Evolutionary conservation across 306 rosid genomes (phyloP).

Genomic region (Dryas octopetala): DNA sequence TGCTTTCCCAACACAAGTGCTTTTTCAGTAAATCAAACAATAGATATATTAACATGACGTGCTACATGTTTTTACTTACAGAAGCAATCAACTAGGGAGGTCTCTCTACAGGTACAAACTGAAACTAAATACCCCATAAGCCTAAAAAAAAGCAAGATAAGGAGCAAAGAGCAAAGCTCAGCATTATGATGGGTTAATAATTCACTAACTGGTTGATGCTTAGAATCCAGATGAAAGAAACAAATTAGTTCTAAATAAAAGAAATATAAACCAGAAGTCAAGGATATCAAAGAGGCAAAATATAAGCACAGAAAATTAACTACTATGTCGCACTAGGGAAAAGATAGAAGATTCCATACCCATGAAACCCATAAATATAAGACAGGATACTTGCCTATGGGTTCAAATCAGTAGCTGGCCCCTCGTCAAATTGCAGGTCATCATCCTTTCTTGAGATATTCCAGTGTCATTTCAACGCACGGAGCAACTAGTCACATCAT

Average conservation of each 20-base stretch:
- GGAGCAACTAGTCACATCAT: constrained; percentile 27
- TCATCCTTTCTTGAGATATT: constrained; percentile 42
- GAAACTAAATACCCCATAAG: constrained; percentile 8
- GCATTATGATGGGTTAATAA: not conserved
- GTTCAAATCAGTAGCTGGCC: constrained; percentile 46
- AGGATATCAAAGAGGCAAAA: constrained; percentile 35
- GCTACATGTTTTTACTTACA: not conserved
- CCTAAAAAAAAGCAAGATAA: constrained; percentile 6
- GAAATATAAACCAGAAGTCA: constrained; percentile 41
- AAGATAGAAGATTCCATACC: constrained; percentile 31
- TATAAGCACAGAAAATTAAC: constrained; percentile 39
- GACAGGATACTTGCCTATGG: constrained; percentile 73
- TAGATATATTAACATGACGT: not conserved
- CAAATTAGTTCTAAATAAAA: constrained; percentile 29
- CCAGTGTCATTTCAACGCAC: constrained; percentile 34
- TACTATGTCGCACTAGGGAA: constrained; percentile 27
- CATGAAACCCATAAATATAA: constrained; percentile 36
- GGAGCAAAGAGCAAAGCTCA: constrained; percentile 2
- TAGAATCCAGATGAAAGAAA: constrained; percentile 32
- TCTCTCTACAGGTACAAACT: not conserved
- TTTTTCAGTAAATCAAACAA: not conserved
- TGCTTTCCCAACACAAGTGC: not conserved
- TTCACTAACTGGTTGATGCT: constrained; percentile 9
- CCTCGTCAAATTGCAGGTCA: constrained; percentile 32
- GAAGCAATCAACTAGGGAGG: not conserved